Evolutionary conservation across 352 stramenopile species (phyloP).

Genomic region (Globisporangium radiosum): DNA sequence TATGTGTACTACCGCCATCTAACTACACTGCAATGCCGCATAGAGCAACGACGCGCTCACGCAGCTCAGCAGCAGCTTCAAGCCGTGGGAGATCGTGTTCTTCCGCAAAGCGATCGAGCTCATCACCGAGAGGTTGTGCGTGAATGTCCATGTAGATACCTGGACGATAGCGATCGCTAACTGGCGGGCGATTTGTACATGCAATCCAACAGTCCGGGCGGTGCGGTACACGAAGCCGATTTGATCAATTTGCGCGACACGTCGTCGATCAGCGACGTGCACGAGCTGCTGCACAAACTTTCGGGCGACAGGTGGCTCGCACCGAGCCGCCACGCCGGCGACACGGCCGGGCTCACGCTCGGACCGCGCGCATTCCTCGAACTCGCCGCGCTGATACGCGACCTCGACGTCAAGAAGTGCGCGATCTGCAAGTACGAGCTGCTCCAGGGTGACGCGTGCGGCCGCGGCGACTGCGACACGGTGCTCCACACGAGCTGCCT

Average conservation of each 20-base stretch:
- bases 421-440: slow-evolving; percentile 72
- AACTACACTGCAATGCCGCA: background rate
- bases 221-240: slow-evolving; percentile 51
- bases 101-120: slow-evolving; percentile 76
- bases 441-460: slow-evolving; percentile 52
- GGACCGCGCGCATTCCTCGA: slow-evolving; percentile 68
- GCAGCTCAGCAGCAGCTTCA: slow-evolving; percentile 66
- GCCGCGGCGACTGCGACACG: slow-evolving; percentile 24
- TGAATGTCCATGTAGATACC: background rate
- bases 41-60: slow-evolving; percentile 77
- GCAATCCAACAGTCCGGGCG: slow-evolving; percentile 36
- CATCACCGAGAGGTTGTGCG: slow-evolving; percentile 56
- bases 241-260: slow-evolving; percentile 72
- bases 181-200: too few species aligned
- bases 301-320: slow-evolving; percentile 65
- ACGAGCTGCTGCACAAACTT: slow-evolving; percentile 58
- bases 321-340: slow-evolving; percentile 26
- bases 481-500: slow-evolving; percentile 49
- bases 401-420: slow-evolving; percentile 74
- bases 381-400: slow-evolving; percentile 62
- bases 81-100: slow-evolving; percentile 81
- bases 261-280: slow-evolving; percentile 56
- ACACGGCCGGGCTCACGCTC: slow-evolving; percentile 43
- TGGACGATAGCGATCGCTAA: too few species aligned
- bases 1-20: background rate